phyloP scores from a whole-genome alignment of 1,284 basidiomycete genomes.

The Apiotrichum gamsii region DNA sequence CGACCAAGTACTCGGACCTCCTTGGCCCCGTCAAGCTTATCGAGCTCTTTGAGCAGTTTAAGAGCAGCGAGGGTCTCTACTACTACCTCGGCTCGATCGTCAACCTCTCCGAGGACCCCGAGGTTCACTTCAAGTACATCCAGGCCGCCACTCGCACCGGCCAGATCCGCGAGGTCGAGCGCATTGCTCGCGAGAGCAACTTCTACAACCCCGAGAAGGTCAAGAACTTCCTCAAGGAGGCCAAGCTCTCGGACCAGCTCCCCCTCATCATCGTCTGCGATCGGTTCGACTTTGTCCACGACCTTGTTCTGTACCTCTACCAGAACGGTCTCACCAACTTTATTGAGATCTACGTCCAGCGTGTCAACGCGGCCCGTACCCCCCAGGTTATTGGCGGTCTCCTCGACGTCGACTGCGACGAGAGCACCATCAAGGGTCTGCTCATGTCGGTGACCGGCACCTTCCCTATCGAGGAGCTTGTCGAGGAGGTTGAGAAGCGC shows the following conservation, averaged over 20 bases:
- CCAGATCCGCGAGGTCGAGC: constrained; percentile 97
- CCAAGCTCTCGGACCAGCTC: constrained; percentile 91
- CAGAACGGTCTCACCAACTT: constrained; percentile 96
- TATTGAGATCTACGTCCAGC: constrained; percentile 98
- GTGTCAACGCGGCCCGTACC: constrained; percentile 93
- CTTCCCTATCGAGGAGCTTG: constrained; percentile 96
- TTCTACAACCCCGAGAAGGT: constrained; percentile 99
- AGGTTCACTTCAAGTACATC: constrained; percentile 99
- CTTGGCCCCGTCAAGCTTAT: constrained; percentile 95
- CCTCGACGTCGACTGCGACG: constrained; percentile 97
- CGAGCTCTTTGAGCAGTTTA: constrained; percentile 98
- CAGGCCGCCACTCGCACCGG: constrained; percentile 98
- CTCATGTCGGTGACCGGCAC: constrained; percentile 91
- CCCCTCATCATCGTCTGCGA: constrained; percentile 99
- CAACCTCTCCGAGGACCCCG: constrained; percentile 90
- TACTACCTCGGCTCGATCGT: constrained; percentile 97
- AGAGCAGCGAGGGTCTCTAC: constrained; percentile 96
- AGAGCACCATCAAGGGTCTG: constrained; percentile 89
- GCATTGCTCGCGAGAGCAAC: constrained; percentile 96
- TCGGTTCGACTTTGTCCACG: constrained; percentile 99
- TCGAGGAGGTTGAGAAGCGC: constrained; percentile 92
- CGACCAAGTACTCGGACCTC: constrained; percentile 98
- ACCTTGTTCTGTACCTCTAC: constrained; percentile 96
- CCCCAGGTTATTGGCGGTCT: constrained; percentile 98
- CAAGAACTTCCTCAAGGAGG: constrained; percentile 99